Base-by-base conservation (phyloP, 768 basidiomycete species). In the Boletellus ananiceps region DNA sequence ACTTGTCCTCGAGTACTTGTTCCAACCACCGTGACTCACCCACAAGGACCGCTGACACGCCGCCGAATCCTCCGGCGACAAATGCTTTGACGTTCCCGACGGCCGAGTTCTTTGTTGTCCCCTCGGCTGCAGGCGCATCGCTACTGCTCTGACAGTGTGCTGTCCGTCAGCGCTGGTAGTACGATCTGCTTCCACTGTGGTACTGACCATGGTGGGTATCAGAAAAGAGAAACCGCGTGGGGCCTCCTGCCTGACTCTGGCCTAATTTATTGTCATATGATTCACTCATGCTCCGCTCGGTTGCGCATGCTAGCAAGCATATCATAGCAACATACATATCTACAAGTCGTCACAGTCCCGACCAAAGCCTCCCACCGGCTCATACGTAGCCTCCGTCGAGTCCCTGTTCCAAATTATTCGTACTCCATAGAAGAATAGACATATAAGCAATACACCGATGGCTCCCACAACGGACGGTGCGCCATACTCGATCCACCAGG, bases 41-140 rank as follows among this genome's bases (percentile, higher is more conserved):
- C 53, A 96, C 93, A 21, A 95, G 77, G 13, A 96, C 94, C 29
- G 87, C 88, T 54, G 81, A 75, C 46, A 84, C 74, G 56, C 96
- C 96, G 52, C 96, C 96, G 57, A 89, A 86, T 34, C 96, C 96
- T 57, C 96, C 96, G 29, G 93, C 82, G 46, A 95, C 75, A 72
- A 99, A 98, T 4, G 92, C 82, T 71, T 96, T 98, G 55, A 79
- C 58, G 25, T 74, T 73, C 54, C 72, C 74, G 5, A 57, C 56
- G 32, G 65, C 64, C n/a, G 70, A 58, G 19, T 27, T 66, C 43
- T 49, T 67, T n/a, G 47, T 19, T 18, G 48, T 49, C 39, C 56
- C 55, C 52, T 64, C 55, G 32, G 42, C 44, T 33, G 50, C 46
- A 31, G 55, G 54, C 46, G 55, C 47, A 23, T 68, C 65, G 14